phyloP scores from a whole-genome alignment of 2,329 filamentous ascomycete species.

The Stachybotrys chlorohalonatus region DNA sequence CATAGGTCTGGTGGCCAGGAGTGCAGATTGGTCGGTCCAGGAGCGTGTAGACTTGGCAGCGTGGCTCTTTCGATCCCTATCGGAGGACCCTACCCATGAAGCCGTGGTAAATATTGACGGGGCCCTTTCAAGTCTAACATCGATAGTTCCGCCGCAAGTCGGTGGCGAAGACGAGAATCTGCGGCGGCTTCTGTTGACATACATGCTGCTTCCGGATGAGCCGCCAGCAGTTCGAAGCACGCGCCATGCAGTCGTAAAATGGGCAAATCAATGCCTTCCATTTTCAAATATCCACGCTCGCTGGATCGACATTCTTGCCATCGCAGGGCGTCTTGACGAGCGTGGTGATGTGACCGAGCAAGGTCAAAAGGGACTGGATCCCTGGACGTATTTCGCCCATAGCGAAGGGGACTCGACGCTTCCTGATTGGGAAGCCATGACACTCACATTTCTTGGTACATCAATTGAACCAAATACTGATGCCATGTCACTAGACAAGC shows the following conservation, averaged over 20 bases:
- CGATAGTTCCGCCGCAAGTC: slow-evolving; percentile 28
- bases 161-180: slow-evolving; percentile 23
- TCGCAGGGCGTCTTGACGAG: slow-evolving; percentile 57
- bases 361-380: slow-evolving; percentile 77
- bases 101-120: slow-evolving; percentile 85
- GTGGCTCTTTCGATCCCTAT: slow-evolving; percentile 79
- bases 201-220: slow-evolving; percentile 49
- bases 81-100: slow-evolving; percentile 66
- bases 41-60: slow-evolving; percentile 46
- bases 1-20: slow-evolving; percentile 70
- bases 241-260: slow-evolving; percentile 75
- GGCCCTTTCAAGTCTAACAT: slow-evolving; percentile 65
- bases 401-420: slow-evolving; percentile 29
- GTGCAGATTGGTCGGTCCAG: slow-evolving; percentile 45
- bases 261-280: slow-evolving; percentile 79
- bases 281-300: slow-evolving; percentile 71
- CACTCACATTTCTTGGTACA: slow-evolving; percentile 36
- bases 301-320: slow-evolving; percentile 81
- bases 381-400: slow-evolving; percentile 42
- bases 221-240: slow-evolving; percentile 57
- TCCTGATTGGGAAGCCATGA: slow-evolving; percentile 44
- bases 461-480: slow-evolving; percentile 17
- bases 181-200: slow-evolving; percentile 52
- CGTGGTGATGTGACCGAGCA: slow-evolving; percentile 82
- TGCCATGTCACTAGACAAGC: not conserved